Conservation (phyloP, 306 rosid species). For the Quercus rubra region DNA sequence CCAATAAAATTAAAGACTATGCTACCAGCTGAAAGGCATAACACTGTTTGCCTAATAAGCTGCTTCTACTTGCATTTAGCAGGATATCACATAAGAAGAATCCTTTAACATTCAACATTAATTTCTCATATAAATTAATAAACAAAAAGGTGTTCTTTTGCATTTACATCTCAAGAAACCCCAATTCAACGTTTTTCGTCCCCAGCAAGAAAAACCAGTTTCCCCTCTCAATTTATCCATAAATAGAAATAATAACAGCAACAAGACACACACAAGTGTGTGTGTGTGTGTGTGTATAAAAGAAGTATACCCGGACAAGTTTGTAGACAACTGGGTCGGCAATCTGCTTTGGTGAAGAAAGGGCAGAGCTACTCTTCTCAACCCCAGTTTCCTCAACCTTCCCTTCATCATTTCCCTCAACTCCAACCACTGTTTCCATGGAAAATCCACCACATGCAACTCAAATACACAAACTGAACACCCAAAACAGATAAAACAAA, state of each 20-base stretch:
- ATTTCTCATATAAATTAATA: background rate
- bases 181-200: background rate
- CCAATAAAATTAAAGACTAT: background rate
- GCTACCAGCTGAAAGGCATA: background rate
- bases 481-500: constrained; percentile 20
- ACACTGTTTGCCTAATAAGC: background rate
- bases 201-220: background rate
- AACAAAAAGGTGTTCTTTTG: background rate
- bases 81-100: background rate
- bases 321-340: constrained; percentile 92
- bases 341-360: constrained; percentile 64
- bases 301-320: constrained; percentile 81
- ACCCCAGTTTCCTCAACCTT: constrained; percentile 55
- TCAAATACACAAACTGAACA: constrained; percentile 73
- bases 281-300: background rate
- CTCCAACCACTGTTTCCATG: constrained; percentile 83
- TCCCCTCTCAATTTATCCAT: background rate
- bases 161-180: background rate
- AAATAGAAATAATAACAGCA: background rate
- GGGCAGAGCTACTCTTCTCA: constrained; percentile 52
- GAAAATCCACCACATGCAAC: constrained; percentile 90
- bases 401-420: constrained; percentile 73
- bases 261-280: background rate
- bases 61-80: background rate
- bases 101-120: background rate